Evolutionary conservation across 306 rosid species (phyloP).

Genomic region (Prunus persica): Prunus_persica_NCBIv2 NC_034014.1:4546501-4547000

Average conservation of each 20-base stretch:
- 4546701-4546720: neutral
- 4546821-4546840: too few species aligned
- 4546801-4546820: too few species aligned
- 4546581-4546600: neutral
- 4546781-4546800: neutral
- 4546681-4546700: neutral
- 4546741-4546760: neutral
- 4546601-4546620: conserved; percentile 52
- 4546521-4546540: neutral
- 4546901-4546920: neutral
- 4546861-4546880: neutral
- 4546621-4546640: neutral
- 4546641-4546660: conserved; percentile 10
- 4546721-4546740: neutral
- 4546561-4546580: conserved; percentile 53
- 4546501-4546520: conserved; percentile 7
- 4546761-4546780: neutral
- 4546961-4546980: neutral
- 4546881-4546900: neutral
- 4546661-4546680: neutral
- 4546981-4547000: neutral
- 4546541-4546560: conserved; percentile 10
- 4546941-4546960: neutral
- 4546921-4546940: neutral
- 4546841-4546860: neutral